Base-by-base conservation (phyloP, 2,329 filamentous ascomycete genomes). In the Drechslerella dactyloides region DNA sequence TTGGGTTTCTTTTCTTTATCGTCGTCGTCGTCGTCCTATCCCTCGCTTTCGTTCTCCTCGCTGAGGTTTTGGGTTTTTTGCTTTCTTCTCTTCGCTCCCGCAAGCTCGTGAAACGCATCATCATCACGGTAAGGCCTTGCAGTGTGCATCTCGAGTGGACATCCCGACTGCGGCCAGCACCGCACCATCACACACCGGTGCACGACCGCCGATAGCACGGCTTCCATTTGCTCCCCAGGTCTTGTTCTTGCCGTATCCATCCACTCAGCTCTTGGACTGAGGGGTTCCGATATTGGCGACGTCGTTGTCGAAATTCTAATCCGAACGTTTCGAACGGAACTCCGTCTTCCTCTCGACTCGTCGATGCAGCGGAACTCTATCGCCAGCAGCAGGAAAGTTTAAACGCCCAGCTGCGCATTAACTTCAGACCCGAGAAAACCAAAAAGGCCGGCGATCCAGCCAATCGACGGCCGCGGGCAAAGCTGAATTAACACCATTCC, bases 331-430 rank as follows among this genome's bases (percentile, higher is more conserved):
- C 37, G 13, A 42, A 48, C 44, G 44, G 44, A 48, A 48, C 44
- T 48, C 44, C 44, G n/a, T 48, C 37, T 5, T 42, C 37, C 37
- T 42, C 13, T 42, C 33, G 7, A 6, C 33, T 19, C 44, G 44
- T 19, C n/a, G 44, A 48, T 48, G 44, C 44, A 48, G n/a, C 44
- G 4, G 17, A 48, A 48, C 44, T 48, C 44, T 48, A 48, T 48
- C 44, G 37, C 37, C 37, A 42, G n/a, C 37, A 21, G 19, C 44
- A 19, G 50, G 30, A 53, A 53, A 53, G 11, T 35, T 53, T 53
- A 53, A 21, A 53, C 50, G 50, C 50, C 48, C 50, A 21, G 42
- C 15, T 46, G 19, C 42, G 19, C 42, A 4, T 46, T 46, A 46
- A 46, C 15, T 46, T 21, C 15, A 5, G 4, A 46, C 15, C 42